Base-by-base conservation (phyloP, 805 yeast species). In the Yarrowia phangngaensis region DNA sequence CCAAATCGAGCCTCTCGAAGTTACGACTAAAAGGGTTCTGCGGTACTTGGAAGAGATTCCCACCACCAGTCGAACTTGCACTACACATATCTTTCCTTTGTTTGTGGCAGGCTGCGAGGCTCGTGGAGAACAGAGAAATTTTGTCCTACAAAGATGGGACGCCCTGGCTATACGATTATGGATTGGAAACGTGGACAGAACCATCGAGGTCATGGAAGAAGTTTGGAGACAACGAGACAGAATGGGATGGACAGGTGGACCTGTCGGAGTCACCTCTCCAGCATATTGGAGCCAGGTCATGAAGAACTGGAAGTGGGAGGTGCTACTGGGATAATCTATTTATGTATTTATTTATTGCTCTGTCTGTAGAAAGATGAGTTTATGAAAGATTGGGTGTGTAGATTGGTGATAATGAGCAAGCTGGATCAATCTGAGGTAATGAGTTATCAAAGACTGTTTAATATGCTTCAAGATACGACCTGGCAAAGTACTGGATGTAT, bases 221-320 rank as follows among this genome's bases (percentile, higher is more conserved):
- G 85, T 80, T 8, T 81, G 88, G 88, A 65, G 73, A 28, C 62
- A 87, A 16, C 77, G 77, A 51, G 83, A 80, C 57, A 69, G 71
- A 17, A 50, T 60, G 62, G 35, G 61, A 64, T 30, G 56, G 58
- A 9, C 53, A 49, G 54, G 20, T 8, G 43, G 20, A 23, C 30
- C 32, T 1, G 33, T 26, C 41, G 68, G 67, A 1, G 67, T 78
- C 31, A 65, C 67, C 36, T 70, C 76, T 22, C 69, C 74, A 65
- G 63, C 78, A 6, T 85, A 81, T 60, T 81, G 87, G 87, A 75
- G 78, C 50, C 66, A 75, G 0, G 78, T 81, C 12, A 81, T 81
- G 85, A 73, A 75, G 56, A 85, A 81, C 54, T 80, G 87, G 86
- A 79, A 79, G 0, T 79, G 86, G 84, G 86, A 81, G 59, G 81